phyloP scores from a whole-genome alignment of 2,329 filamentous ascomycete genomes.

The Diaporthe amygdali region DNA sequence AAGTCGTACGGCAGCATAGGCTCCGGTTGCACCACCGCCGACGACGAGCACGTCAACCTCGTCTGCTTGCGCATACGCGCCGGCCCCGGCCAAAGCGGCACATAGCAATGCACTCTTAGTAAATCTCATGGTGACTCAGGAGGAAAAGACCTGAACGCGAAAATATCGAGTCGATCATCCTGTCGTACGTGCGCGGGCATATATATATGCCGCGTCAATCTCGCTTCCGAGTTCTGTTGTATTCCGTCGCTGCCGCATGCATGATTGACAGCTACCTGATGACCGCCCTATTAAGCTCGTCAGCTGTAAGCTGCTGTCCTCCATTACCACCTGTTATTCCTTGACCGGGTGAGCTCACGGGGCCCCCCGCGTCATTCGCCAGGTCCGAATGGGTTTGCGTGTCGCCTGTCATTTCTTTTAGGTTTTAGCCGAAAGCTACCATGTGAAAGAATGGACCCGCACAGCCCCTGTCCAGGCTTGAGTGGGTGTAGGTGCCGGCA shows the following conservation, averaged over 20 bases:
- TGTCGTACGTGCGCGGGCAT: neutral
- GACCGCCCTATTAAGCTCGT: neutral
- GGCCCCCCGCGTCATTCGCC: neutral
- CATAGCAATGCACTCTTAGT: neutral
- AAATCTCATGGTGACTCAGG: neutral
- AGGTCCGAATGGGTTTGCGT: neutral
- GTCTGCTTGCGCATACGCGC: slow-evolving; percentile 5
- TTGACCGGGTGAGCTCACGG: neutral
- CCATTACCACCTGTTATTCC: neutral
- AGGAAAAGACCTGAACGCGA: neutral
- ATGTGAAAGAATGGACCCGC: slow-evolving; percentile 2
- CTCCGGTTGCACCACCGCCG: slow-evolving; percentile 29
- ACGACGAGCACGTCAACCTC: slow-evolving; percentile 27
- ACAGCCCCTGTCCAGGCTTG: neutral
- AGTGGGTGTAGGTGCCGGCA: neutral
- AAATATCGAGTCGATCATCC: neutral
- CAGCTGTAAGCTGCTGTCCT: neutral
- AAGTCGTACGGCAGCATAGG: slow-evolving; percentile 28
- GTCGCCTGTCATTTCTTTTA: neutral
- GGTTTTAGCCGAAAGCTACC: slow-evolving; percentile 5
- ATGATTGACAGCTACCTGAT: neutral
- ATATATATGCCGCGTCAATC: neutral
- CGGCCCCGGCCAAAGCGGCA: neutral
- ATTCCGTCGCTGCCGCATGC: neutral
- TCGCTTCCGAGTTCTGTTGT: neutral